phyloP scores from a whole-genome alignment of 2,329 filamentous ascomycete genomes.

The Xylaria sp. region DNA sequence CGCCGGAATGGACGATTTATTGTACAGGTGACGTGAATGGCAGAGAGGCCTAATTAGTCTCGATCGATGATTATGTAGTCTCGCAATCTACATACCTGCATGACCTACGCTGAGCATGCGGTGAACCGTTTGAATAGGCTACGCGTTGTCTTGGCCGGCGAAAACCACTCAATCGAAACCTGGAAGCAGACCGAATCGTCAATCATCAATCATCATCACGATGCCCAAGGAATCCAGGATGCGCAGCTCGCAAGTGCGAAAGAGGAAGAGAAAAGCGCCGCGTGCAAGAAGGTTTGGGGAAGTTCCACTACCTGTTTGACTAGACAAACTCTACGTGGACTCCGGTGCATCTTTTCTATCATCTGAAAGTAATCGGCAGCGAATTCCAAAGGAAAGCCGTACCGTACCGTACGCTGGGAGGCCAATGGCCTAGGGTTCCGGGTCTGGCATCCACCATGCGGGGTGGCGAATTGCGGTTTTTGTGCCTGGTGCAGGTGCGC shows the following conservation, averaged over 20 bases:
- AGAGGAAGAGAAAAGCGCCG: background rate
- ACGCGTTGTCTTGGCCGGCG: constrained; percentile 3
- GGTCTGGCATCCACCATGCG: background rate
- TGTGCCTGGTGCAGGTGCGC: constrained; percentile 17
- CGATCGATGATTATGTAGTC: too few species aligned
- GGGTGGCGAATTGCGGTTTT: constrained; percentile 20
- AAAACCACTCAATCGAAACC: background rate
- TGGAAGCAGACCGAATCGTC: background rate
- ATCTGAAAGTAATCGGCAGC: too few species aligned
- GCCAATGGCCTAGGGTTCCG: background rate
- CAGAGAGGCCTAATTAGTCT: too few species aligned
- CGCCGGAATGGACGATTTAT: background rate
- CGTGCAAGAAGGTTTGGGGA: background rate
- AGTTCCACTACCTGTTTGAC: background rate
- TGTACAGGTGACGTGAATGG: background rate
- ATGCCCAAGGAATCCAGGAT: background rate
- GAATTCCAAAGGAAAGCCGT: too few species aligned
- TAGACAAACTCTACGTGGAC: background rate
- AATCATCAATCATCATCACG: too few species aligned
- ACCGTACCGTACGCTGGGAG: too few species aligned
- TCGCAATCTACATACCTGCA: too few species aligned
- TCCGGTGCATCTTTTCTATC: too few species aligned
- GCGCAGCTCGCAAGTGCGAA: background rate
- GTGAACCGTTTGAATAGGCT: background rate
- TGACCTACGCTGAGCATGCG: constrained; percentile 1